Evolutionary conservation across 129 eudicot species (phyloP).

Genomic region (Flaveria sonorensis): DNA sequence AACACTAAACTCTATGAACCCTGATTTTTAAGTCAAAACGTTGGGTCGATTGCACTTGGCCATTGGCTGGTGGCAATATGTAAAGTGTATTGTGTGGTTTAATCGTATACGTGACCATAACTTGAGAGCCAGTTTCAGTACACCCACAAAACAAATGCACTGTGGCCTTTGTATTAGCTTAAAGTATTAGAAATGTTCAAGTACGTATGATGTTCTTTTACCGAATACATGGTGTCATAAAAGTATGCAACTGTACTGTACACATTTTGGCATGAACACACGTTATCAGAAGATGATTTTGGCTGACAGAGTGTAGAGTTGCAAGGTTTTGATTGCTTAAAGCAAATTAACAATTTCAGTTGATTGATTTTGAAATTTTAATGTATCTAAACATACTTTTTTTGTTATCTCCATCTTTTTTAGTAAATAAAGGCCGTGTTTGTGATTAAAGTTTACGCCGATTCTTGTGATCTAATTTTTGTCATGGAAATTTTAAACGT

Average conservation of each 20-base stretch:
- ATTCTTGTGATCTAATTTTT: no score
- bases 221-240: not conserved
- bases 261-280: not conserved
- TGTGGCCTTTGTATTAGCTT: constrained; percentile 7
- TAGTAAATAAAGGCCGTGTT: no score
- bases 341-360: not conserved
- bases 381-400: no score
- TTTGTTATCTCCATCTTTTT: no score
- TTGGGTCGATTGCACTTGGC: no score
- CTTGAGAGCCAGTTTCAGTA: constrained; percentile 35
- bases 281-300: not conserved
- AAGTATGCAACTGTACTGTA: not conserved
- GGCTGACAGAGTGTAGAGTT: not conserved
- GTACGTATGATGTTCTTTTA: not conserved
- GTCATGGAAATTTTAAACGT: not conserved
- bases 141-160: constrained; percentile 71
- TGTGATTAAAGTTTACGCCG: no score
- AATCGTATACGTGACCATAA: no score
- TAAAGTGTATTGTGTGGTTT: no score
- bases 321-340: not conserved
- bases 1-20: no score
- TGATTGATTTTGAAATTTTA: no score
- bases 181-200: not conserved
- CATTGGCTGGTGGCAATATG: no score
- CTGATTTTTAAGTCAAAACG: no score